A percentile compares a stretch with the other conserved stretches of the same genome.
Conservation (phyloP, 1,139 yeast genomes). For the Barnettozyma hawaiiensis region DNA sequence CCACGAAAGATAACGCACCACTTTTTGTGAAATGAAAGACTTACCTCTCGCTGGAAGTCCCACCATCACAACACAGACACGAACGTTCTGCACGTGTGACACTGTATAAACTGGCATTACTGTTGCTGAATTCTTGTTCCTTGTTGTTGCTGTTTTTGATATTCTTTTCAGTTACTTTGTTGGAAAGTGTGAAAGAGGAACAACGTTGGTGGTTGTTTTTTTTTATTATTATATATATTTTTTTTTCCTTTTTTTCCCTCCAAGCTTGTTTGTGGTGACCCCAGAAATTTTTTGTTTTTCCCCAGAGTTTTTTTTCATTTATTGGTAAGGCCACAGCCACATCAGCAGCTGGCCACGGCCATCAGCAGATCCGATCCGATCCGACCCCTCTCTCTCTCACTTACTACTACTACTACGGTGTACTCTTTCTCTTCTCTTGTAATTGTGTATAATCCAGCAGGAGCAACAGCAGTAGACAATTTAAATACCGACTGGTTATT, state of each 20-base stretch:
- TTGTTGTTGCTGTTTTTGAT: background rate
- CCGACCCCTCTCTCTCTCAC: too few species aligned
- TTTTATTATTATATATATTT: too few species aligned
- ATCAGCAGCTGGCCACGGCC: too few species aligned
- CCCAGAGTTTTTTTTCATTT: background rate
- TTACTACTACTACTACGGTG: too few species aligned
- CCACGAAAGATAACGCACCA: constrained; percentile 90
- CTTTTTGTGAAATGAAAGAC: constrained; percentile 60
- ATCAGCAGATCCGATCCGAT: too few species aligned
- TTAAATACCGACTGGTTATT: constrained; percentile 30
- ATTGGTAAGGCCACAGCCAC: background rate
- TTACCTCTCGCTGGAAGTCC: constrained; percentile 69
- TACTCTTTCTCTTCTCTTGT: too few species aligned
- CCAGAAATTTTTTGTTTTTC: background rate
- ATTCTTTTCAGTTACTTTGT: too few species aligned
- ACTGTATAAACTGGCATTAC: constrained; percentile 11
- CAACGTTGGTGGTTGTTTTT: too few species aligned
- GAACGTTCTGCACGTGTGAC: constrained; percentile 47
- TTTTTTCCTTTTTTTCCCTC: background rate
- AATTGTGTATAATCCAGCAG: background rate
- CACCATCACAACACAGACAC: constrained; percentile 72
- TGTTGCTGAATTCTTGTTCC: background rate
- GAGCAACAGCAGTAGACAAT: too few species aligned
- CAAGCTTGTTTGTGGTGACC: background rate
- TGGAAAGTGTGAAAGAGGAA: too few species aligned